Base-by-base conservation (phyloP, 495 filamentous ascomycete genomes). In the Rhizodiscina lignyota region DNA sequence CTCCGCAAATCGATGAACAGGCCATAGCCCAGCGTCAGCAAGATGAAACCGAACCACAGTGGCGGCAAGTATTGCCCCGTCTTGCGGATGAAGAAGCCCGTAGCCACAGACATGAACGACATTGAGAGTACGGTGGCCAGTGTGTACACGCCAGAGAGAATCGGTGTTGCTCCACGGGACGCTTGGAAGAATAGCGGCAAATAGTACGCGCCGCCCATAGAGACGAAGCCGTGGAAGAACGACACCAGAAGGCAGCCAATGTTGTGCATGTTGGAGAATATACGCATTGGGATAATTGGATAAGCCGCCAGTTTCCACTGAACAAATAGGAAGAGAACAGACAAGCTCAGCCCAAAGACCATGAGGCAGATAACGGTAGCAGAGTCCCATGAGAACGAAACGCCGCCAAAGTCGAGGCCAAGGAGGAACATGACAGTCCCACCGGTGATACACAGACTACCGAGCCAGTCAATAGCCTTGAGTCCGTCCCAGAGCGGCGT, bases 81-180 rank as follows among this genome's bases (percentile, higher is more conserved):
- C 51, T 79, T 84, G 33, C 71, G 68, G 53, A 91, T 87, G 47
- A 74, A 58, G 37, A 80, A 47, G 21, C 84, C 85, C 0, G 70
- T 74, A 1, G 41, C 43, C 5, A 64, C 70, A 12, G 78, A 80
- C 17, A 62, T 47, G 42, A 82, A 27, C 16, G 80, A 81, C 11
- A 89, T 65, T 1, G 72, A 62, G 34, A 91, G 47, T 12, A 74
- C 78, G 43, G 75, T 74, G 3, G 84, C 79, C 6, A 92, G 66
- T 15, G 83, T 60, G 51, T 85, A 84, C 24, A 91, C 75, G 21
- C 84, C 85, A 21, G 73, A 79, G 4, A 81, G 52, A 39, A 92
- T 68, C 0, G 84, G 80, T 10, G 66, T 60, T 6, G 74, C 72
- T 2, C 79, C 73, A 4, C 85, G 68, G 11, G 83, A 79, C 11